phyloP scores from a whole-genome alignment of 495 filamentous ascomycete species.

The Amorphotheca resinae region DNA sequence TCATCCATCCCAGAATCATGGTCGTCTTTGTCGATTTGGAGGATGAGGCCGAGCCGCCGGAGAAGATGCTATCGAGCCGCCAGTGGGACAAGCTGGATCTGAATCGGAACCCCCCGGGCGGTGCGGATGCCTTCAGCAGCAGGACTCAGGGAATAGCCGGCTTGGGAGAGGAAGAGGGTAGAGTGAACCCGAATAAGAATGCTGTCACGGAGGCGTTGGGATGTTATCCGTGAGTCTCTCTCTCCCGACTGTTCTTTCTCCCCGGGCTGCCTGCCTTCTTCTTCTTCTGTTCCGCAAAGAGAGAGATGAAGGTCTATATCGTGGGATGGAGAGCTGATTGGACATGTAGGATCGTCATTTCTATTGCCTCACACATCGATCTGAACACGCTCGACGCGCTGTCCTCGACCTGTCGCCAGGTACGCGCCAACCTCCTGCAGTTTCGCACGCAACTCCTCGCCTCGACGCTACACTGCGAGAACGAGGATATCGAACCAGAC shows the following conservation, averaged over 20 bases:
- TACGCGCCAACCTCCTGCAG: conserved; percentile 60
- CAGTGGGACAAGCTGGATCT: too few relatives aligned
- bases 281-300: background rate
- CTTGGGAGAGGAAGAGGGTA: conserved; percentile 19
- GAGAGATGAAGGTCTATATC: too few relatives aligned
- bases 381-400: conserved; percentile 75
- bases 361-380: conserved; percentile 63
- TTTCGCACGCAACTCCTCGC: conserved; percentile 58
- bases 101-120: background rate
- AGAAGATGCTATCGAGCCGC: conserved; percentile 5
- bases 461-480: conserved; percentile 65
- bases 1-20: too few relatives aligned
- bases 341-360: conserved; percentile 53
- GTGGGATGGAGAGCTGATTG: conserved; percentile 3
- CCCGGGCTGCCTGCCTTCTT: background rate
- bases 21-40: conserved; percentile 54
- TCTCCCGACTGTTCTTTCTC: background rate
- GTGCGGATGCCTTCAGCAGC: too few relatives aligned
- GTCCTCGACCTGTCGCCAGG: conserved; percentile 66
- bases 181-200: conserved; percentile 52
- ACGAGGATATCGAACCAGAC: conserved; percentile 40
- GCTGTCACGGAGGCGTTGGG: conserved; percentile 65
- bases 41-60: conserved; percentile 31
- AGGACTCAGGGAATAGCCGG: too few relatives aligned
- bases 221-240: conserved; percentile 68